These are phyloP conservation scores for Trichoderma breve DNA, from an alignment of 2,329 filamentous ascomycete species.

Conservation along the genomic window DNA sequence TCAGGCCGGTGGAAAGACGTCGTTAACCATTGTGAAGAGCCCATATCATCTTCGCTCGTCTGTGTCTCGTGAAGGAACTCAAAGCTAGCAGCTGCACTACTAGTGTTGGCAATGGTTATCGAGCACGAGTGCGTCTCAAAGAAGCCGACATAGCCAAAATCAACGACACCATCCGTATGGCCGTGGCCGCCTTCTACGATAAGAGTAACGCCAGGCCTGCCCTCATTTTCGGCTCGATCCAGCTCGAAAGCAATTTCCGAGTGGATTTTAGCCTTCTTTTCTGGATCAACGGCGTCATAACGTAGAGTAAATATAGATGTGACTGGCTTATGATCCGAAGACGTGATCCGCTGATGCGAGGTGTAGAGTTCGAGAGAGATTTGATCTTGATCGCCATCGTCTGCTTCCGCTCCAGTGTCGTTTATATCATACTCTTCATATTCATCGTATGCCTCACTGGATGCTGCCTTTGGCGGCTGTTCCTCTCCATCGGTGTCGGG, in stretches of 20 bases:
- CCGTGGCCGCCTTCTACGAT: slow-evolving; percentile 63
- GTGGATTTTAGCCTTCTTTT: slow-evolving; percentile 79
- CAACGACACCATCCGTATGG: slow-evolving; percentile 56
- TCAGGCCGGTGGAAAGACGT: slow-evolving; percentile 57
- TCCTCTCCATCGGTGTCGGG: slow-evolving; percentile 69
- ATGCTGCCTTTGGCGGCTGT: slow-evolving; percentile 35
- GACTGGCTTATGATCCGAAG: slow-evolving; percentile 94
- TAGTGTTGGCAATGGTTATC: slow-evolving; percentile 89
- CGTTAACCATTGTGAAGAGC: slow-evolving; percentile 62
- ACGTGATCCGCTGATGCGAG: slow-evolving; percentile 84
- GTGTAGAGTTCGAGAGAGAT: slow-evolving; percentile 67
- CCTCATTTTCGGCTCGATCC: slow-evolving; percentile 89
- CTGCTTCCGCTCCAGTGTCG: slow-evolving; percentile 52
- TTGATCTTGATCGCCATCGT: slow-evolving; percentile 55
- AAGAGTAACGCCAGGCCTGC: slow-evolving; percentile 76
- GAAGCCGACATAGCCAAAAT: slow-evolving; percentile 76
- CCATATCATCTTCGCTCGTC: slow-evolving; percentile 44
- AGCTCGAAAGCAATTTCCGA: slow-evolving; percentile 84
- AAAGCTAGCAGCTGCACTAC: slow-evolving; percentile 75
- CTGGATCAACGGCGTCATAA: slow-evolving; percentile 82
- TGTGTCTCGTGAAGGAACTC: slow-evolving; percentile 67
- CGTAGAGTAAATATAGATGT: slow-evolving; percentile 78
- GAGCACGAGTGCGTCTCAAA: slow-evolving; percentile 62
- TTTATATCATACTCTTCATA: slow-evolving; percentile 50
- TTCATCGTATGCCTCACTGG: slow-evolving; percentile 54